Conservation (phyloP, 768 basidiomycete genomes). For the Rhodotorula kratochvilovae region DNA sequence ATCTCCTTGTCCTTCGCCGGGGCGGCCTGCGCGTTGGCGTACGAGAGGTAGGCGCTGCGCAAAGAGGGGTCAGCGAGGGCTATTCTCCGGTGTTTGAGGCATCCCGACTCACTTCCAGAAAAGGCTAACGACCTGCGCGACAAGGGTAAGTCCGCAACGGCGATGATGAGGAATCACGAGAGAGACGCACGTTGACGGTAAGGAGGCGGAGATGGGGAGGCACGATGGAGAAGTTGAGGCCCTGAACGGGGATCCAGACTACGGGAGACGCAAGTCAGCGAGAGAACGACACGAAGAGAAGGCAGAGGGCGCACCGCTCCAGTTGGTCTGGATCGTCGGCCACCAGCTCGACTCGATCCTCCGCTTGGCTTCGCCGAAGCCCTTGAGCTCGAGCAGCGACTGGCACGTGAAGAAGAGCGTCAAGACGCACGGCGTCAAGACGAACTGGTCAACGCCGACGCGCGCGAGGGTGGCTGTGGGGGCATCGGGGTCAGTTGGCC, state of each 20-base stretch:
- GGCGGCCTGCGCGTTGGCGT: constrained; percentile 31
- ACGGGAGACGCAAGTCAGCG: no score
- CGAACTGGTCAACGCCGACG: constrained; percentile 77
- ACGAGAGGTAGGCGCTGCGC: constrained; percentile 34
- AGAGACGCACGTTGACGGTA: constrained; percentile 57
- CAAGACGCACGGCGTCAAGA: constrained; percentile 65
- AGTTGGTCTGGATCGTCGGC: constrained; percentile 70
- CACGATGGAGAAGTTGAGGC: constrained; percentile 71
- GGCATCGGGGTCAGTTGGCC: neutral
- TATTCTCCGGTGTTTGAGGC: neutral
- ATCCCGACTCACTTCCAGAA: constrained; percentile 24
- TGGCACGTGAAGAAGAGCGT: constrained; percentile 67
- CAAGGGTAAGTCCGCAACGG: neutral
- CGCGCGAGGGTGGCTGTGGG: constrained; percentile 21
- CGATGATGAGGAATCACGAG: constrained; percentile 42
- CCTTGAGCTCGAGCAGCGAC: constrained; percentile 74
- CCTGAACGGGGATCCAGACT: constrained; percentile 47
- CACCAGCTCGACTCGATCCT: constrained; percentile 62
- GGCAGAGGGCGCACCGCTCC: constrained; percentile 54
- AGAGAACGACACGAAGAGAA: constrained; percentile 50
- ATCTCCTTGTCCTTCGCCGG: constrained; percentile 6
- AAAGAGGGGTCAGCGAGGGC: no score
- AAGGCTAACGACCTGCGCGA: neutral
- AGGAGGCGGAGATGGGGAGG: constrained; percentile 73
- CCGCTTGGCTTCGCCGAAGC: constrained; percentile 54